phyloP scores from a whole-genome alignment of 176 grass and related monocot species.

The Oryza nivara region DNA sequence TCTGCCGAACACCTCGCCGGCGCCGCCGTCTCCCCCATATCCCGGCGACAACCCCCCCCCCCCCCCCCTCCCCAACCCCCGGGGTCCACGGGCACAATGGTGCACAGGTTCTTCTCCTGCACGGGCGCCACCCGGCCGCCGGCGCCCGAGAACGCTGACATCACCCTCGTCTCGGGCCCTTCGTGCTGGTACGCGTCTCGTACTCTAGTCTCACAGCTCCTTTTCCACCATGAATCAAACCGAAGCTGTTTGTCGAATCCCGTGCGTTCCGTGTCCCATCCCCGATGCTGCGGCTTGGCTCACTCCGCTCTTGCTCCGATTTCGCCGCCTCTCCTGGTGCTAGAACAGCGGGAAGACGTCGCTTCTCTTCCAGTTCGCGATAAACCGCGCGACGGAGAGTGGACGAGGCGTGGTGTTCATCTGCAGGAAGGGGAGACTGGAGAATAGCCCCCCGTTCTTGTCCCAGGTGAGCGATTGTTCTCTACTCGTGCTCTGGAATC shows the following conservation, averaged over 20 bases:
- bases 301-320: neutral
- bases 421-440: slow-evolving; percentile 73
- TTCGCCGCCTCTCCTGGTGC: neutral
- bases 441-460: slow-evolving; percentile 79
- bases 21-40: neutral
- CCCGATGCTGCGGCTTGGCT: neutral
- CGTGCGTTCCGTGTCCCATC: neutral
- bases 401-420: slow-evolving; percentile 80
- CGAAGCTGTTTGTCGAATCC: neutral
- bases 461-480: slow-evolving; percentile 55
- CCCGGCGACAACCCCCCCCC: neutral
- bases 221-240: neutral
- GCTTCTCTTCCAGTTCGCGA: slow-evolving; percentile 88
- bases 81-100: slow-evolving; percentile 12
- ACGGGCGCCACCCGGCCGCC: neutral
- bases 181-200: slow-evolving; percentile 51
- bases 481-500: slow-evolving; percentile 5
- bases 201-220: neutral
- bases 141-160: neutral
- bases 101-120: slow-evolving; percentile 64
- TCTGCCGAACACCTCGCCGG: slow-evolving; percentile 46
- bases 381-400: slow-evolving; percentile 65
- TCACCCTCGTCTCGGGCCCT: slow-evolving; percentile 76
- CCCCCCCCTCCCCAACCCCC: too few relatives aligned
- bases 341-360: slow-evolving; percentile 82